phyloP scores from a whole-genome alignment of 2,329 filamentous ascomycete genomes.

The Chrysoporthe deuterocubensis region DNA sequence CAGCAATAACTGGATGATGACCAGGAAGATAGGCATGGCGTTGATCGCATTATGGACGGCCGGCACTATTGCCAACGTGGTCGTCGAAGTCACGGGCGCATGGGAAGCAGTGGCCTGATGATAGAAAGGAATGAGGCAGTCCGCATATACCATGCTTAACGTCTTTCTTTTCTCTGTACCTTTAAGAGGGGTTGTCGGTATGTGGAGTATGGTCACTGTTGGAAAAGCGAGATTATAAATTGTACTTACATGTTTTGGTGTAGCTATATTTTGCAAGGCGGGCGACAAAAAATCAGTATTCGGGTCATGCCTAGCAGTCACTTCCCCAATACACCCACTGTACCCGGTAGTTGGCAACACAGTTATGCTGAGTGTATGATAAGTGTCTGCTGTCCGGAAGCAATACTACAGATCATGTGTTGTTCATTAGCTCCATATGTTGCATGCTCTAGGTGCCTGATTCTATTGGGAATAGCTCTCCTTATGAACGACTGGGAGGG shows the following conservation, averaged over 20 bases:
- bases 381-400: too few species aligned
- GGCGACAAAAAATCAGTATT: neutral
- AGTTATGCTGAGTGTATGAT: too few species aligned
- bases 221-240: neutral
- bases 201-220: neutral
- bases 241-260: conserved; percentile 3
- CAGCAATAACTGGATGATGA: conserved; percentile 84
- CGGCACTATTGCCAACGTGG: conserved; percentile 80
- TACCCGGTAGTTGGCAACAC: too few species aligned
- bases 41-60: conserved; percentile 80
- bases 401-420: too few species aligned
- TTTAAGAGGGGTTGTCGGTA: neutral
- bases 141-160: neutral
- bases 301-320: too few species aligned
- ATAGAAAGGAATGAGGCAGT: neutral
- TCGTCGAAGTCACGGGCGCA: conserved; percentile 71
- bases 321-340: too few species aligned
- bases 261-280: neutral
- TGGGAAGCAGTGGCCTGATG: conserved; percentile 45
- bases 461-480: too few species aligned
- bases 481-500: too few species aligned
- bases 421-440: too few species aligned
- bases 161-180: neutral
- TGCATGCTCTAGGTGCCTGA: too few species aligned
- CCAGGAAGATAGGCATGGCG: conserved; percentile 77